Base-by-base conservation (phyloP, 805 yeast species). In the Kazachstania africana region DNA sequence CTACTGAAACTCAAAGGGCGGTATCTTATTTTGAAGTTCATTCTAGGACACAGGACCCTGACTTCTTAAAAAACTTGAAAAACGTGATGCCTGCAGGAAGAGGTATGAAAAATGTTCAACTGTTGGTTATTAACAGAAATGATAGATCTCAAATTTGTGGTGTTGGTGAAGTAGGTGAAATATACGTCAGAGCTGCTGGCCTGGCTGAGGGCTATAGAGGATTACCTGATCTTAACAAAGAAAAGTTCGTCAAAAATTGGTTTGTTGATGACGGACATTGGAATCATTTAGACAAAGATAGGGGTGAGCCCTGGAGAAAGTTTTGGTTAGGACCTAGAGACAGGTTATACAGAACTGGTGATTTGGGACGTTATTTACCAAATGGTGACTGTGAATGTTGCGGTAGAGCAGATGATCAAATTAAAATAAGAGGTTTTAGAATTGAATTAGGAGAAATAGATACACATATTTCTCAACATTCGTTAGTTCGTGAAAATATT, bases 351-450 rank as follows among this genome's bases (percentile, higher is more conserved):
- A 71, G 97, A 60, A 88, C 97, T 27, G 99, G 99, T 44, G 99
- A 91, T 59, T 66, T 91, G 42, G 99, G 98, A 33, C 75, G 98
- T 45, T 91, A 93, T 55, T 63, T 87, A 36, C 96, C 97, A 5
- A 95, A 87, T 51, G 99, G 98, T 35, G 83, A 91, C 61, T 85
- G 91, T 45, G 99, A 91, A 64, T 88, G 96, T 57, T 80, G 94
- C 54, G 99, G 99, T 37, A 75, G 99, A 56, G 98, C 98, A 17
- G 99, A 91, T 61, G 97, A 88, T 54, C 99, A 91, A 59, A 95
- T 91, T 38, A 91, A 91, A 59, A 91, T 91, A 44, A 76, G 99
- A 63, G 99, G 99, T 2, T 93, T 91, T 73, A 75, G 99, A 61
- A 93, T 91, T 41, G 99, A 91, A 61, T 67, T 91, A 34, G 99